These are phyloP conservation scores for Perilla frutescens DNA, from an alignment of 257 asterid species.

Conservation along the genomic window DNA sequence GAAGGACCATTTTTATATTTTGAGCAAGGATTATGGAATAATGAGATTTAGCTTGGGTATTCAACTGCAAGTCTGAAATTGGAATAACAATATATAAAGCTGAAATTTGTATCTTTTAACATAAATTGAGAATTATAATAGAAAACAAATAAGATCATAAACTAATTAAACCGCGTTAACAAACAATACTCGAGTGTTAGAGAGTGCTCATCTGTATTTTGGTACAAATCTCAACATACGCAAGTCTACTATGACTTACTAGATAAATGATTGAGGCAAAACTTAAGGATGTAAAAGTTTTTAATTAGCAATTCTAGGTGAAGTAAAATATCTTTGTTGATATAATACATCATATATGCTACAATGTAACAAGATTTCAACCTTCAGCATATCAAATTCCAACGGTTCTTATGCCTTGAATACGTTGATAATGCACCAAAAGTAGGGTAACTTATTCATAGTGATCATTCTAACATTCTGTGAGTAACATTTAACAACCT, in stretches of 20 bases:
- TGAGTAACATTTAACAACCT: background rate
- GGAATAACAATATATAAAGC: background rate
- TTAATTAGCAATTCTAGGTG: background rate
- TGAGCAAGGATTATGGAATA: background rate
- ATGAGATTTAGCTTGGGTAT: slow-evolving; percentile 4
- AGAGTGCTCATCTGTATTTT: background rate
- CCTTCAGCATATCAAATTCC: background rate
- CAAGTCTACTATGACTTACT: too few species aligned
- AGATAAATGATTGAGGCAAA: background rate
- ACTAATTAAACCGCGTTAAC: background rate
- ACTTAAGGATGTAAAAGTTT: background rate
- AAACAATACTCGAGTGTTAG: background rate
- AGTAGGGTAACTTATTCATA: background rate
- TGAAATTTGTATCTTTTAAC: background rate
- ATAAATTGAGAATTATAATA: background rate
- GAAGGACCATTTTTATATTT: background rate
- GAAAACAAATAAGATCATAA: background rate
- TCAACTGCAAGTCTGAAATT: background rate
- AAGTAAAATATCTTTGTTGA: background rate
- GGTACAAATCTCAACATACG: background rate
- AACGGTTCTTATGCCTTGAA: background rate
- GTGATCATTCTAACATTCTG: background rate
- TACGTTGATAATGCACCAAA: background rate
- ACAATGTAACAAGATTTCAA: background rate
- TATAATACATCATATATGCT: background rate